These are phyloP conservation scores for Fusarium sp. DNA, from an alignment of 2,329 filamentous ascomycete genomes.

Conservation along the genomic window DNA sequence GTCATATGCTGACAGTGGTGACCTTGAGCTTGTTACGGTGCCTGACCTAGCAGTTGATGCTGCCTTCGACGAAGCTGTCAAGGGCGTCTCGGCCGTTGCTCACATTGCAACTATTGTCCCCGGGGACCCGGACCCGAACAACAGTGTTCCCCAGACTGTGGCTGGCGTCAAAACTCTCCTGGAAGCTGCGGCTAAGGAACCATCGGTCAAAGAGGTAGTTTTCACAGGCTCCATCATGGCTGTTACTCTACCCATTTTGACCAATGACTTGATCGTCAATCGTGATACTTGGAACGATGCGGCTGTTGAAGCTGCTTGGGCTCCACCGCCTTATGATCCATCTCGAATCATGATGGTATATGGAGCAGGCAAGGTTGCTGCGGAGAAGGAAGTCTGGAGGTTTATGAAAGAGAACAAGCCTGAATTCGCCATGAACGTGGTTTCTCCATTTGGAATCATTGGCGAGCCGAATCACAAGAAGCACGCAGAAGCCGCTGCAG, in stretches of 20 bases:
- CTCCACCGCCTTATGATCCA: conserved; percentile 41
- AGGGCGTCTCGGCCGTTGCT: conserved; percentile 55
- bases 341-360: conserved; percentile 39
- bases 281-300: conserved; percentile 48
- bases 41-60: conserved; percentile 50
- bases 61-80: conserved; percentile 49
- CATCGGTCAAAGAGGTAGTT: conserved; percentile 51
- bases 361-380: conserved; percentile 46
- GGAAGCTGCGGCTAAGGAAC: conserved; percentile 52
- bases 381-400: conserved; percentile 48
- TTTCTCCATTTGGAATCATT: conserved; percentile 18
- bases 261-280: conserved; percentile 21
- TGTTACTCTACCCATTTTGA: background rate
- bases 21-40: conserved; percentile 54
- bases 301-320: conserved; percentile 45
- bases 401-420: conserved; percentile 43
- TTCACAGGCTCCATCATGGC: conserved; percentile 44
- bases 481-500: conserved; percentile 4
- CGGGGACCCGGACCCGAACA: conserved; percentile 53
- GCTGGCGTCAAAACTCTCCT: conserved; percentile 52
- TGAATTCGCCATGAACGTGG: conserved; percentile 39
- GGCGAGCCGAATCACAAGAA: conserved; percentile 36
- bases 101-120: conserved; percentile 58
- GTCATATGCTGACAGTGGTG: conserved; percentile 39
- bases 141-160: conserved; percentile 55